Evolutionary conservation across 2,329 filamentous ascomycete genomes (phyloP), one percentile per base, ranked within the genome.

Genomic region (Karstenula rhodostoma): DNA sequence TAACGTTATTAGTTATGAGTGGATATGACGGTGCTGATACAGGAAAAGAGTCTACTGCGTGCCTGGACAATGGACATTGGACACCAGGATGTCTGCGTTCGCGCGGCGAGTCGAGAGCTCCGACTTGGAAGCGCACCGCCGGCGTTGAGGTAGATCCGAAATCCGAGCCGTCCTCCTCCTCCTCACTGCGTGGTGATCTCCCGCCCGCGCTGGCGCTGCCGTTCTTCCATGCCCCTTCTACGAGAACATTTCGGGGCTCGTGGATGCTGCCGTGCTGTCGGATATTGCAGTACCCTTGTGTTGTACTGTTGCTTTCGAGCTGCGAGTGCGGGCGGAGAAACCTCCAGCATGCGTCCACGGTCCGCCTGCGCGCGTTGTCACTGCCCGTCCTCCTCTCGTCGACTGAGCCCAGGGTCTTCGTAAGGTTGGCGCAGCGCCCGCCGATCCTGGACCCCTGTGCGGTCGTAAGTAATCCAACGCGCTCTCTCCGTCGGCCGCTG

Each of bases 371-470:
- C 66, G 72, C 71, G 74, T 72, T 76, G 71, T 74, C 70, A 73
- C 64, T 68, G 54, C 61, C 58, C 56, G 55, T 61, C 56, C 62
- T 66, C 67, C 63, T 57, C 64, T 57, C 64, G 29, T 53, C 35
- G 47, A 59, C 51, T 56, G 61, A 70, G 73, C 70, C 70, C 71
- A 73, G 69, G 60, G 67, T 70, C 70, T 74, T 74, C 69, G 72
- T 73, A 67, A 73, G 72, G 70, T 75, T 74, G 73, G 74, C 69
- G 73, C 73, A 73, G 70, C 51, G 51, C 68, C 68, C 69, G 66
- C 62, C 63, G 65, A 72, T 64, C 68, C 73, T 65, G 63, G 65
- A 66, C 61, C 74, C 74, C 65, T 73, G 70, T 59, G 29, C 59
- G 58, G 63, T 65, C 69, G 67, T 73, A 73, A 67, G 68, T 74